Percentiles rank a stretch among this genome's conserved stretches.
phyloP scores from a whole-genome alignment of 2,329 filamentous ascomycete genomes.

The Aspergillus spinulosporus region DNA sequence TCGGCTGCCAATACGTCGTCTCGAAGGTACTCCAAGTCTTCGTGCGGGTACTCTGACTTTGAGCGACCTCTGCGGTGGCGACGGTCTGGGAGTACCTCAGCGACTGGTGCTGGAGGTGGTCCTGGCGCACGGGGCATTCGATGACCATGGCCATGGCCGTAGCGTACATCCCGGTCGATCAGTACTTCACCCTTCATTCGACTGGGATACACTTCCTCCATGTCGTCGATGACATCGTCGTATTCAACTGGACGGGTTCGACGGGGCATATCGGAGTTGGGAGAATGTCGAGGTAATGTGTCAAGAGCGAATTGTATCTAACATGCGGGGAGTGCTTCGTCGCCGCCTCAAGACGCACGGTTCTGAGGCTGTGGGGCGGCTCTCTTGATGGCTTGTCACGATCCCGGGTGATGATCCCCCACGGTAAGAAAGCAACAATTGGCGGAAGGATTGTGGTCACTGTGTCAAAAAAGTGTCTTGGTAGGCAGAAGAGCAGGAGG shows the following conservation, averaged over 20 bases:
- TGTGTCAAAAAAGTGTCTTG: background rate
- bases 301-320: background rate
- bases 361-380: constrained; percentile 4
- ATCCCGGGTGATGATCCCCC: constrained; percentile 1
- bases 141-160: constrained; percentile 26
- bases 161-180: constrained; percentile 30
- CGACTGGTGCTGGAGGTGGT: constrained; percentile 34
- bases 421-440: background rate
- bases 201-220: constrained; percentile 29
- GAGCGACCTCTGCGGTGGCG: constrained; percentile 42
- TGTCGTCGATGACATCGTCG: constrained; percentile 33
- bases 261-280: constrained; percentile 32
- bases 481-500: background rate
- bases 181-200: constrained; percentile 27
- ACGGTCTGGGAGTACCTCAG: constrained; percentile 42
- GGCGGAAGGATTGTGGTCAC: background rate
- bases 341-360: background rate
- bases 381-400: constrained; percentile 2
- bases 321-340: background rate
- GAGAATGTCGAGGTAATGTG: background rate
- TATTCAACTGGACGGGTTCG: constrained; percentile 31
- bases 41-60: constrained; percentile 35
- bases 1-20: constrained; percentile 18
- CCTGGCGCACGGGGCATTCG: constrained; percentile 22
- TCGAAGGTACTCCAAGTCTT: constrained; percentile 29